These are phyloP conservation scores for Cadophora sp. DNA, from an alignment of 2,329 filamentous ascomycete species.

Conservation along the genomic window DNA sequence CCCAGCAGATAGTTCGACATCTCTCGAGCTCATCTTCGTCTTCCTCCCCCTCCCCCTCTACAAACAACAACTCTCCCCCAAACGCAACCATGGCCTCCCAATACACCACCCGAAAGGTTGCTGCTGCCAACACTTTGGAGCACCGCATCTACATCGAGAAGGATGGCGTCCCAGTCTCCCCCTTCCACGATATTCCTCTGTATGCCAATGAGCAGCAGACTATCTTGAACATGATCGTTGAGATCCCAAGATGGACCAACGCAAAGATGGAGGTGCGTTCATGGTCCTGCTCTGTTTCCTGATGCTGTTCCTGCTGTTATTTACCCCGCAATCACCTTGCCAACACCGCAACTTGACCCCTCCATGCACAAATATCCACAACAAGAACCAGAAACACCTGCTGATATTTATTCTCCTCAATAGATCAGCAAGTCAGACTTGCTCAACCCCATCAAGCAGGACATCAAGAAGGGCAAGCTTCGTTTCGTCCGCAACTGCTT, in stretches of 20 bases:
- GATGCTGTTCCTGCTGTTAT: conserved; percentile 21
- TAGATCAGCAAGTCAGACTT: conserved; percentile 99
- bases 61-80: conserved; percentile 28
- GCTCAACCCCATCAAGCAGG: conserved; percentile 74
- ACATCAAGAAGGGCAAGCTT: conserved; percentile 99
- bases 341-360: conserved; percentile 18
- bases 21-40: conserved; percentile 50
- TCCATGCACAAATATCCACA: neutral
- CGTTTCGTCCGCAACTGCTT: conserved; percentile 99
- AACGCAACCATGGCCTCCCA: conserved; percentile 47
- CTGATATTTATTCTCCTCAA: conserved; percentile 20
- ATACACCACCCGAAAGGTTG: conserved; percentile 87
- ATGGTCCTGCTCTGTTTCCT: neutral
- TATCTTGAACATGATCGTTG: conserved; percentile 98
- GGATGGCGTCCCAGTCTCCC: conserved; percentile 91
- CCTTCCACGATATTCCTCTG: conserved; percentile 98
- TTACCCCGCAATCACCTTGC: conserved; percentile 32
- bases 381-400: conserved; percentile 9
- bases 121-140: conserved; percentile 89
- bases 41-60: conserved; percentile 22
- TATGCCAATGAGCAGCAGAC: conserved; percentile 97
- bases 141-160: conserved; percentile 98
- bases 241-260: conserved; percentile 99
- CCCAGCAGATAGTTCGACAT: conserved; percentile 54
- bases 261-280: conserved; percentile 93